Base-by-base conservation (phyloP, 352 stramenopile species). In the Globisporangium cylindrosporum region DNA sequence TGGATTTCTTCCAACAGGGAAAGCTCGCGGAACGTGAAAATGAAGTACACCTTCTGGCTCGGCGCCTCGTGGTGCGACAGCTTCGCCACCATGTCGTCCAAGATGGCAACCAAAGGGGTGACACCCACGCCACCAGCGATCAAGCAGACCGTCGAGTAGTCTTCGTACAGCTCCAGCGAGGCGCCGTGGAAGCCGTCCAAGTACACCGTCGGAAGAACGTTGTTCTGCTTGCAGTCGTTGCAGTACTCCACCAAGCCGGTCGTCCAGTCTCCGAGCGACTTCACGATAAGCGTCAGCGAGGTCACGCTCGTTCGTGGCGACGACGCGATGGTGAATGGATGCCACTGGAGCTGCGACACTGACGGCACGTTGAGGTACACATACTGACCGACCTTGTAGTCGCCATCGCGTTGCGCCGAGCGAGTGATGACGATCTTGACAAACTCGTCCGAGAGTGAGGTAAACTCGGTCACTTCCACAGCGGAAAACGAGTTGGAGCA, bases 1-100 rank as follows among this genome's bases (percentile, higher is more conserved):
- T 78, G 70, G 27, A 82, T 67, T 51, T 78, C 68, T 48, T 82
- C 70, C 1, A 86, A 49, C 38, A 83, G 41, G 1, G 74, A 48
- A 1, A 83, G 59, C n/a, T 81, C 73, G 1, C 75, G 75, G 66
- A 83, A 81, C 18, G 74, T 68, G 32, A 86, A 83, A n/a, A 80
- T 36, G 32, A 86, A 80, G 25, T 60, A 24, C 24, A 83, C 70
- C 0, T 54, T 55, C 46, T 81, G 78, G 1, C 3, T 22, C 3
- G 72, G 3, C 10, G 57, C 20, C 27, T 71, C 48, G 29, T 61
- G 8, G 62, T 41, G 25, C 0, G 34, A 43, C 2, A 82, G 46
- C 66, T 71, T 72, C 20, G 53, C 32, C 27, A 66, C 72, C 2
- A 86, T 74, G 49, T 78, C 73, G 29, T 76, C 66, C 10, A 78